Percentiles rank a stretch among this genome's conserved stretches.
Conservation (phyloP, 2,329 filamentous ascomycete genomes). For the Pseudopyricularia javanii region DNA sequence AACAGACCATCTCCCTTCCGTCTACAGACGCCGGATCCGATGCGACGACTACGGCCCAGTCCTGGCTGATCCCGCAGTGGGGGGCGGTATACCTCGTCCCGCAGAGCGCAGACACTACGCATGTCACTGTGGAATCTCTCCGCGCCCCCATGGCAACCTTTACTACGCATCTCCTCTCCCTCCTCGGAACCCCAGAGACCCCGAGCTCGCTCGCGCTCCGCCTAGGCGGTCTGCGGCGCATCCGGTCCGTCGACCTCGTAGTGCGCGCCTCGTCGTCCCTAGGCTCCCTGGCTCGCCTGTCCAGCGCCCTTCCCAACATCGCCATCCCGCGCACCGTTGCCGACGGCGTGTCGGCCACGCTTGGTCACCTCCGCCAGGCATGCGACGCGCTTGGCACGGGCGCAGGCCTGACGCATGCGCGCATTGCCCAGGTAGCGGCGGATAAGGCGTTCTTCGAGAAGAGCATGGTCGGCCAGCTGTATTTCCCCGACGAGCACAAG, state of each 20-base stretch:
- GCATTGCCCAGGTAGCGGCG: conserved; percentile 75
- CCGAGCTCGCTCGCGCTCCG: conserved; percentile 70
- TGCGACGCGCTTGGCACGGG: conserved; percentile 57
- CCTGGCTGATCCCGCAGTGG: conserved; percentile 95
- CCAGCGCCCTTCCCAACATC: conserved; percentile 73
- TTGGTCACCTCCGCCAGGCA: conserved; percentile 64
- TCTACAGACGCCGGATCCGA: neutral
- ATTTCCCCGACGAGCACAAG: conserved; percentile 98
- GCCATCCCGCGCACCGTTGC: conserved; percentile 82
- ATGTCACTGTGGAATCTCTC: conserved; percentile 54
- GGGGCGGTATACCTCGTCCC: conserved; percentile 56
- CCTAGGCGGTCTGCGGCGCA: conserved; percentile 72
- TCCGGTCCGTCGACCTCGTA: conserved; percentile 73
- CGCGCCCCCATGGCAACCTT: conserved; percentile 79
- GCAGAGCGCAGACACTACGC: conserved; percentile 25
- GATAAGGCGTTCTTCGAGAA: conserved; percentile 97
- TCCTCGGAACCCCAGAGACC: conserved; percentile 72
- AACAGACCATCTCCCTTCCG: conserved; percentile 50
- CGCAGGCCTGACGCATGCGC: conserved; percentile 66
- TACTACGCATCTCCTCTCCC: conserved; percentile 75
- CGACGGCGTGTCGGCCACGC: conserved; percentile 68
- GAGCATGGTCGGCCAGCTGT: conserved; percentile 96
- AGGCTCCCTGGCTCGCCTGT: conserved; percentile 81
- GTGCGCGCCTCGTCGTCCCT: conserved; percentile 86
- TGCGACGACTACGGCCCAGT: conserved; percentile 34